phyloP scores from a whole-genome alignment of 805 yeast genomes.

The Saccharomycopsis lassenensis region DNA sequence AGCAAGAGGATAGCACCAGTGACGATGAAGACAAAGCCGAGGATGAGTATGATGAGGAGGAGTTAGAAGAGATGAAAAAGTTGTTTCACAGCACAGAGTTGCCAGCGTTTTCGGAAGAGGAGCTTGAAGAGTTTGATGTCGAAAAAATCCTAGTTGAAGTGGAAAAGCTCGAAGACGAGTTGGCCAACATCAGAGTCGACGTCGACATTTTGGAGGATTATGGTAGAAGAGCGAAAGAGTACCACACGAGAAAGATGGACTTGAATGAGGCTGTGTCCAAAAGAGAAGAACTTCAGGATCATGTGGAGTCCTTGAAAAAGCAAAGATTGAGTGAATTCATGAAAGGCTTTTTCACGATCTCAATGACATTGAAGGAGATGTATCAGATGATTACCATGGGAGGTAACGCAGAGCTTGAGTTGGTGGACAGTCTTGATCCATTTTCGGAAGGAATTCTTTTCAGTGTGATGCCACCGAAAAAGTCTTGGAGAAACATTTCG shows the following conservation, averaged over 20 bases:
- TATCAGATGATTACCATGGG: slow-evolving; percentile 99
- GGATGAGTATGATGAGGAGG: slow-evolving; percentile 6
- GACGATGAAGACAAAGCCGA: slow-evolving; percentile 18
- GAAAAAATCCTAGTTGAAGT: slow-evolving; percentile 41
- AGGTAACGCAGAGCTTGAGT: slow-evolving; percentile 94
- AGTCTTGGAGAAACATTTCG: slow-evolving; percentile 92
- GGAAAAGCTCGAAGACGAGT: slow-evolving; percentile 40
- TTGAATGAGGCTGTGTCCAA: slow-evolving; percentile 54
- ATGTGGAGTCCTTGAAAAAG: slow-evolving; percentile 59
- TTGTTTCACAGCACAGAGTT: slow-evolving; percentile 24
- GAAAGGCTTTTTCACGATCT: slow-evolving; percentile 82
- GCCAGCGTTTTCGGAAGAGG: slow-evolving; percentile 38
- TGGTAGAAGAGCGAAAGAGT: slow-evolving; percentile 55
- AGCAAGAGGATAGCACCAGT: slow-evolving; percentile 6
- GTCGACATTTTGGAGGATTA: slow-evolving; percentile 70
- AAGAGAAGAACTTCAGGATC: slow-evolving; percentile 53
- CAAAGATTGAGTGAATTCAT: slow-evolving; percentile 79
- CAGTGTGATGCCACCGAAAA: slow-evolving; percentile 98
- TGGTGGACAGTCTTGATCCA: slow-evolving; percentile 95
- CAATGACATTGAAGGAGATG: slow-evolving; percentile 88
- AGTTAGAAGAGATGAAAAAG: slow-evolving; percentile 14
- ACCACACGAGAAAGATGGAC: slow-evolving; percentile 48
- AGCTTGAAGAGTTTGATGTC: slow-evolving; percentile 37
- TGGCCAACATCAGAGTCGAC: slow-evolving; percentile 52
- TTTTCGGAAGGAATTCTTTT: slow-evolving; percentile 93